Evolutionary conservation across 768 basidiomycete genomes (phyloP).

Genomic region (Psilocybe cyanescens): DNA sequence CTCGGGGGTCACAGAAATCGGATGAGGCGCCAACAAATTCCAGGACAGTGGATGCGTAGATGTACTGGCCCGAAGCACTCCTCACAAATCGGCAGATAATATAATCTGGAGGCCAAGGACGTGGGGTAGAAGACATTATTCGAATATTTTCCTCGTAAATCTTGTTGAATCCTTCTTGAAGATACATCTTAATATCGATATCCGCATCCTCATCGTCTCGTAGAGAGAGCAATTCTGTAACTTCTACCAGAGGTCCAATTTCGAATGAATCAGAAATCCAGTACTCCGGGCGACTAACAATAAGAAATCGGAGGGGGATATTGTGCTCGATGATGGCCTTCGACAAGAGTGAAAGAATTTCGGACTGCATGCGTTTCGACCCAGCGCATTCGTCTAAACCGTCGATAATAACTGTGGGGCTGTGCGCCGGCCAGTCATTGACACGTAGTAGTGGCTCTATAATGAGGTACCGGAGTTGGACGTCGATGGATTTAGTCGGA

Average conservation of each 20-base stretch:
- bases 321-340: background rate
- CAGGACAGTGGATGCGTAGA: conserved; percentile 15
- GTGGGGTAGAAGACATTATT: background rate
- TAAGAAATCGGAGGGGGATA: background rate
- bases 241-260: background rate
- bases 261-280: background rate
- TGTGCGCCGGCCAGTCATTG: background rate
- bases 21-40: conserved; percentile 4
- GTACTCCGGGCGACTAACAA: background rate
- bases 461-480: conserved; percentile 11
- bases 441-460: conserved; percentile 1
- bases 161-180: background rate
- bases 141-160: background rate
- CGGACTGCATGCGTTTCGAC: background rate
- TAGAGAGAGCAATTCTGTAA: background rate
- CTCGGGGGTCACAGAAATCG: background rate
- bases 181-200: background rate
- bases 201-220: background rate
- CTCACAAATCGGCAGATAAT: background rate
- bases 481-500: background rate
- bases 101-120: conserved; percentile 1
- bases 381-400: conserved; percentile 14
- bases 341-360: background rate
- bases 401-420: conserved; percentile 10
- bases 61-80: conserved; percentile 12